A percentile compares a stretch with the other conserved stretches of the same genome.
Evolutionary conservation across 345 rosid genomes (phyloP).

Genomic region (Combretum micranthum): DNA sequence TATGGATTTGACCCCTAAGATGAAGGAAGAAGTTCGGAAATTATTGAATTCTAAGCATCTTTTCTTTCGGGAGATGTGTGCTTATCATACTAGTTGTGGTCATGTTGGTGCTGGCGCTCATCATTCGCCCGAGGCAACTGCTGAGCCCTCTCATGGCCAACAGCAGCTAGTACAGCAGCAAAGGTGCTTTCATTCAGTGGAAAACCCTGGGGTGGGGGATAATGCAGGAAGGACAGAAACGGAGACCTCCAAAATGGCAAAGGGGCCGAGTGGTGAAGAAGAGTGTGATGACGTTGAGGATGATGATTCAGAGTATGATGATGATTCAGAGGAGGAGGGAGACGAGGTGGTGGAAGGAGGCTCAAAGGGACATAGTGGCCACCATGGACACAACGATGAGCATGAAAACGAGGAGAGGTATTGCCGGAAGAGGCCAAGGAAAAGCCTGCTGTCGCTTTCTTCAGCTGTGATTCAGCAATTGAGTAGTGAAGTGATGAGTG

Average conservation of each 20-base stretch:
- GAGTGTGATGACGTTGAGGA: slow-evolving; percentile 43
- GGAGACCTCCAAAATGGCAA: slow-evolving; percentile 29
- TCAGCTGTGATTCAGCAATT: slow-evolving; percentile 41
- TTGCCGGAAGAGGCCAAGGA: slow-evolving; percentile 31
- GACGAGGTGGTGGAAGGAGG: slow-evolving; percentile 29
- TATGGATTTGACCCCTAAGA: slow-evolving; percentile 65
- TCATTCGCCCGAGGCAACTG: slow-evolving; percentile 31
- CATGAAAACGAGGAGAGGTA: slow-evolving; percentile 29
- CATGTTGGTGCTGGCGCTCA: slow-evolving; percentile 34
- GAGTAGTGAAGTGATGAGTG: slow-evolving; percentile 31
- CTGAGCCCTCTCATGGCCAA: slow-evolving; percentile 26
- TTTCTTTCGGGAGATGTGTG: slow-evolving; percentile 95
- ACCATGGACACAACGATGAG: slow-evolving; percentile 37
- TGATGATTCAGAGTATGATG: slow-evolving; percentile 44
- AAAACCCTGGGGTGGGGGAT: slow-evolving; percentile 14
- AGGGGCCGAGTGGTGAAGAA: slow-evolving; percentile 35
- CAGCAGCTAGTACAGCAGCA: slow-evolving; percentile 32
- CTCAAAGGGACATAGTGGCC: slow-evolving; percentile 3
- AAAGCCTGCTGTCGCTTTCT: slow-evolving; percentile 6
- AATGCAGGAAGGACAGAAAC: slow-evolving; percentile 22
- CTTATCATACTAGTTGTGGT: slow-evolving; percentile 83
- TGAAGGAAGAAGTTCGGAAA: slow-evolving; percentile 83
- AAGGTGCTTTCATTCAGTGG: slow-evolving; percentile 50
- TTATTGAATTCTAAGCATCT: slow-evolving; percentile 86
- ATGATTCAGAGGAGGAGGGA: slow-evolving; percentile 37